These are phyloP conservation scores for Monoraphidium neglectum DNA, from an alignment of 139 green algal genomes.

Conservation along the genomic window DNA sequence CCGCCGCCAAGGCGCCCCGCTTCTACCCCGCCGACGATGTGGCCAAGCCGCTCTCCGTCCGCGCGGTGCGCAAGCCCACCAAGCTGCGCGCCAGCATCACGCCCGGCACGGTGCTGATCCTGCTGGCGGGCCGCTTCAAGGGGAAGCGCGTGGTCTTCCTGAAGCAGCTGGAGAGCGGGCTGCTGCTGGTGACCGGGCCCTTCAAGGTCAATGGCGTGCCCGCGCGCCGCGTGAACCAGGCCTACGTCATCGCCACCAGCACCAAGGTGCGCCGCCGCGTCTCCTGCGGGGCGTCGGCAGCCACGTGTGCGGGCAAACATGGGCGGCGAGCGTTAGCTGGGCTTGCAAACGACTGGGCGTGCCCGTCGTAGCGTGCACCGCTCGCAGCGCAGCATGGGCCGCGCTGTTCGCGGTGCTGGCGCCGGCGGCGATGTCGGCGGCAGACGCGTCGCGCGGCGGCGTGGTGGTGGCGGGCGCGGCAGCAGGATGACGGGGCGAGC, in stretches of 20 bases:
- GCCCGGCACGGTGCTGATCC: conserved; percentile 96
- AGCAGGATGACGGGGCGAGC: too few relatives aligned
- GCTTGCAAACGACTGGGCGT: too few relatives aligned
- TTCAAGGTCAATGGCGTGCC: conserved; percentile 99
- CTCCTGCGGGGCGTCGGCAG: neutral
- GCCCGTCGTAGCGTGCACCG: too few relatives aligned
- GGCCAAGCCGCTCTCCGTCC: conserved; percentile 71
- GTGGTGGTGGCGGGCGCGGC: too few relatives aligned
- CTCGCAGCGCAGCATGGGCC: too few relatives aligned
- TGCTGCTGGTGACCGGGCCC: conserved; percentile 95
- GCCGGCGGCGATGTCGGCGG: too few relatives aligned
- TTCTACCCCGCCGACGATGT: conserved; percentile 97
- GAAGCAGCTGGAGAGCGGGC: conserved; percentile 90
- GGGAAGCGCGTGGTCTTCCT: conserved; percentile 98
- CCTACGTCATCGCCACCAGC: conserved; percentile 97
- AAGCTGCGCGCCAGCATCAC: conserved; percentile 94
- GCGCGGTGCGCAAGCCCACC: conserved; percentile 67
- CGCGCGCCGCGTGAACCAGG: conserved; percentile 93
- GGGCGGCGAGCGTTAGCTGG: too few relatives aligned
- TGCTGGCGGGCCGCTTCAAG: conserved; percentile 98
- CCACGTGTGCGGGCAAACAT: too few relatives aligned
- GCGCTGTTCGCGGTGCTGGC: too few relatives aligned
- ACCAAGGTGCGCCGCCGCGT: conserved; percentile 78
- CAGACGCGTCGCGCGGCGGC: too few relatives aligned
- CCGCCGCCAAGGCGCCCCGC: conserved; percentile 47